Percentiles rank a stretch among this genome's conserved stretches.
These are phyloP conservation scores for Metschnikowia lunata DNA, from an alignment of 805 yeast genomes.

Conservation along the genomic window DNA sequence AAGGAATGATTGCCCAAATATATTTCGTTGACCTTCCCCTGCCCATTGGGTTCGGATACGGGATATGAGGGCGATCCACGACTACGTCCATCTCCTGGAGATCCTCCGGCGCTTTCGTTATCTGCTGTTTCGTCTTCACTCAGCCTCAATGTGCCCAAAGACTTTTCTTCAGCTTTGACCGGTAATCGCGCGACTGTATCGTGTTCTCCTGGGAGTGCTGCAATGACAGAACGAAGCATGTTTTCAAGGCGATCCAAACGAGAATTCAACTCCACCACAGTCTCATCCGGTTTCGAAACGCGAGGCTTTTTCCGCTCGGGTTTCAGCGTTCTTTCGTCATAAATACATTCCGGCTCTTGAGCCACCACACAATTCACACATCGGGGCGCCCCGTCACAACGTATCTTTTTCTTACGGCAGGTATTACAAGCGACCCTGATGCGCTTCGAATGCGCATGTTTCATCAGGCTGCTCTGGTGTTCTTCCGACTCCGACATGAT, in stretches of 20 bases:
- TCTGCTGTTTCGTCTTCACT: not conserved
- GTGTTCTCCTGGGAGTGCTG: not conserved
- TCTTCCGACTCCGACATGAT: too few species aligned
- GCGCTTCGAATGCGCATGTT: conserved; percentile 4
- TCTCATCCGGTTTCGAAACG: conserved; percentile 1
- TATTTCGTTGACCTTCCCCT: conserved; percentile 11
- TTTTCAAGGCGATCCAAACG: conserved; percentile 7
- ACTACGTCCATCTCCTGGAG: not conserved
- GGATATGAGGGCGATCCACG: not conserved
- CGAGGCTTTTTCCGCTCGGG: conserved; percentile 4
- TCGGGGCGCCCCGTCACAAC: conserved; percentile 13
- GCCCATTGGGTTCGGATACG: not conserved
- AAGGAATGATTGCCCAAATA: conserved; percentile 37
- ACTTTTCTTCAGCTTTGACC: not conserved
- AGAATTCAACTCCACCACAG: not conserved
- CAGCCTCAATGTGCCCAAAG: not conserved
- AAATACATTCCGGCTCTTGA: conserved; percentile 9
- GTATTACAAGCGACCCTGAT: conserved; percentile 15
- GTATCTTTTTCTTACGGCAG: conserved; percentile 16
- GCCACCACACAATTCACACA: conserved; percentile 13
- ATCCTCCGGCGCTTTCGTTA: not conserved
- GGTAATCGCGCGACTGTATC: not conserved
- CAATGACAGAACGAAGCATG: conserved; percentile 1
- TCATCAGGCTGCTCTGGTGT: not conserved
- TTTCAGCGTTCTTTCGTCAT: conserved; percentile 9